These are phyloP conservation scores for Xylaria sp. DNA, from an alignment of 2,329 filamentous ascomycete species.

Conservation along the genomic window DNA sequence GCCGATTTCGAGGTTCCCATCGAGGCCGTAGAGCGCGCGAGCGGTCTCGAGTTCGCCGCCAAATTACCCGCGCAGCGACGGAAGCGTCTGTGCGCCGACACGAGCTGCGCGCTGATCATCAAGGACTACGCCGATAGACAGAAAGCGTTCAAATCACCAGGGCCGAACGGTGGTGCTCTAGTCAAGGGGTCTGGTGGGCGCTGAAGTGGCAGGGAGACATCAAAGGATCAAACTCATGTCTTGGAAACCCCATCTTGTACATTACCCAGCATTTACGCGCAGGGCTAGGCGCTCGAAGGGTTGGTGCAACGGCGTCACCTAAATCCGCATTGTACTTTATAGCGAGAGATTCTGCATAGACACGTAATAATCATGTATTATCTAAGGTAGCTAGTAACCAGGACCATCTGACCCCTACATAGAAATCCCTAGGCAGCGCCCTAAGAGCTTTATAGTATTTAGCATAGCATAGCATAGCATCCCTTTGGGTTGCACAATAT, in stretches of 20 bases:
- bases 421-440: not conserved
- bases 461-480: constrained; percentile 31
- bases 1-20: constrained; percentile 93
- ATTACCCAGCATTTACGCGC: not conserved
- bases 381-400: not conserved
- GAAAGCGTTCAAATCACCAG: constrained; percentile 54
- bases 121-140: constrained; percentile 74
- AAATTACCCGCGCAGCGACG: constrained; percentile 76
- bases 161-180: constrained; percentile 12
- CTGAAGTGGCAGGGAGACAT: not conserved
- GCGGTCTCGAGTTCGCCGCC: constrained; percentile 86
- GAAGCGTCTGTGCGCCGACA: constrained; percentile 82
- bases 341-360: not conserved
- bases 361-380: constrained; percentile 18
- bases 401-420: not conserved
- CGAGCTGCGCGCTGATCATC: constrained; percentile 82
- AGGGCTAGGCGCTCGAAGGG: not conserved
- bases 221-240: constrained; percentile 3
- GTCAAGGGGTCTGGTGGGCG: constrained; percentile 16
- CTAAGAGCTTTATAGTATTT: not conserved
- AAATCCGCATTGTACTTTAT: constrained; percentile 1
- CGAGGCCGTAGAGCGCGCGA: constrained; percentile 89
- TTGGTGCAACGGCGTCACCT: not conserved
- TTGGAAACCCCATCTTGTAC: constrained; percentile 17
- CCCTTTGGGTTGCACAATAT: not conserved